Base-by-base conservation (phyloP, 495 filamentous ascomycete genomes). In the Penicillium steckii region DNA sequence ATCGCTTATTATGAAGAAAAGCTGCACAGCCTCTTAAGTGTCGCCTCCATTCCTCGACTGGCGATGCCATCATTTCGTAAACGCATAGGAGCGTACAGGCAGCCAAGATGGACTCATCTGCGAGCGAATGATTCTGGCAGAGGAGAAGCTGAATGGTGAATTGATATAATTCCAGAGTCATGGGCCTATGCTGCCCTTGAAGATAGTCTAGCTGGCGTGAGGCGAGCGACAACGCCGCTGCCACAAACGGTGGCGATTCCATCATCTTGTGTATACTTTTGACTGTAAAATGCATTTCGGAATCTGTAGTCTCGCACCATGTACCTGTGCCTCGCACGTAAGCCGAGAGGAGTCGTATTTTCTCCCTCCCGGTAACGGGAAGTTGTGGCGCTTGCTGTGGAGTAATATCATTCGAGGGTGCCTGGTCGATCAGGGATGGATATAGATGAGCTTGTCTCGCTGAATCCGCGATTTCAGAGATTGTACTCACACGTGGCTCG, bases 21-120 rank as follows among this genome's bases (percentile, higher is more conserved):
- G 49, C 38, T 13, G 53, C 53, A 32, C 53, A 50, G 29, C 53
- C 47, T 48, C 53, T 50, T 35, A 58, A 47, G 17, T 58, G 55
- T 8, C 55, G 50, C 26, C 50, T 44, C 55, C 55, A 58, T 27
- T 58, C 50, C 19, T 49, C 26, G 9, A 58, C 55, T 6, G 18
- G 19, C 12, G 55, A 58, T 9, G 50, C 50, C 55, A 58, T 58
- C 55, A 58, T 58, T 32, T 58, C 50, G 40, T 58, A 53, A n/a
- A 58, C 55, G 26, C 50, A 50, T 3, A 53, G 46, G 3, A 58
- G 46, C 10, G 50, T 58, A 23, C 55, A 58, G 10, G 55, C 50
- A 26, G 50, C 55, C 40, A 58, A 33, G 10, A 58, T 42, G 2
- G 45, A 50, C 12, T 41, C 46, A 38, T 53, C 55, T n/a, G 45